A percentile compares a stretch with the other conserved stretches of the same genome.
Evolutionary conservation across 2,329 filamentous ascomycete species (phyloP).

Genomic region (Pyrenochaeta sp.): DNA sequence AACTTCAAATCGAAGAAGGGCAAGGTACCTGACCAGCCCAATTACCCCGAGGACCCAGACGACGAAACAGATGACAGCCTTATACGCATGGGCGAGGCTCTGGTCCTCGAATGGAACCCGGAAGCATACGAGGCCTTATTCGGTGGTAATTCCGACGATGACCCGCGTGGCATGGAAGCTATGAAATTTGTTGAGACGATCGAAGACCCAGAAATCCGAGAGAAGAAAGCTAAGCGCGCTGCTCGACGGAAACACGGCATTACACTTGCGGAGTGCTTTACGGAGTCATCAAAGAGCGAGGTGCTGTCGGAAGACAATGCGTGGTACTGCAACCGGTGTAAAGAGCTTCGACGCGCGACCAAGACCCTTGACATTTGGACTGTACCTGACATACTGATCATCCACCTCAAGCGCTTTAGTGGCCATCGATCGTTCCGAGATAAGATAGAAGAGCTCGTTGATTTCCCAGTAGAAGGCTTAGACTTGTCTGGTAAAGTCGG

Average conservation of each 20-base stretch:
- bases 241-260: conserved; percentile 78
- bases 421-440: conserved; percentile 82
- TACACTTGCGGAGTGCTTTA: conserved; percentile 86
- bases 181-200: conserved; percentile 66
- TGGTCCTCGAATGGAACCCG: conserved; percentile 85
- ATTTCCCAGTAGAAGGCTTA: conserved; percentile 88
- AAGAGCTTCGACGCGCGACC: conserved; percentile 87
- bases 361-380: conserved; percentile 99
- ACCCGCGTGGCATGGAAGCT: conserved; percentile 67
- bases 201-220: conserved; percentile 66
- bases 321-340: conserved; percentile 97
- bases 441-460: conserved; percentile 89
- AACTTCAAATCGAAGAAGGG: conserved; percentile 39
- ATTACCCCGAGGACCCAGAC: conserved; percentile 43
- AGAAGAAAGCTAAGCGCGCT: conserved; percentile 68
- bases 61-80: conserved; percentile 66
- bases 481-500: conserved; percentile 84
- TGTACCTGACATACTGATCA: conserved; percentile 90
- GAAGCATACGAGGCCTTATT: conserved; percentile 78
- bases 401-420: conserved; percentile 96
- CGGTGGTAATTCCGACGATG: conserved; percentile 51
- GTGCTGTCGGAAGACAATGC: conserved; percentile 93
- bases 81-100: conserved; percentile 81
- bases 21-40: conserved; percentile 42
- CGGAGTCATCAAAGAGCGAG: conserved; percentile 94